phyloP scores from a whole-genome alignment of 2,329 filamentous ascomycete genomes.

The Colletotrichum abscissum region DNA sequence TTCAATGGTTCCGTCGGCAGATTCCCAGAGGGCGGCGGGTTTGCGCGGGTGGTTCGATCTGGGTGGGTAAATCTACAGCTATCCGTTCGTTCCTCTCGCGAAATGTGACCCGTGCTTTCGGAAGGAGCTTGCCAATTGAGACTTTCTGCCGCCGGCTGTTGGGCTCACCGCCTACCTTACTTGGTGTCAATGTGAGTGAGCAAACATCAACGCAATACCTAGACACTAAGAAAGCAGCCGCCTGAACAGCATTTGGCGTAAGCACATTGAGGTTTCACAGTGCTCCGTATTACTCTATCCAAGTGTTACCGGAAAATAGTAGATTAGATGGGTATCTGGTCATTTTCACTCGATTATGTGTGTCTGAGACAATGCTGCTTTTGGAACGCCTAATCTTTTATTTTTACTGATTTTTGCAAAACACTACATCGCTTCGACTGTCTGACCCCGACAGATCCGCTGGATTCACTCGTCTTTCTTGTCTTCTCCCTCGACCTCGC shows the following conservation, averaged over 20 bases:
- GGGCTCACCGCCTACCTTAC: conserved; percentile 18
- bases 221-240: neutral
- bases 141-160: conserved; percentile 21
- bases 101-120: conserved; percentile 21
- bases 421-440: conserved; percentile 9
- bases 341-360: too few species aligned
- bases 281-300: neutral
- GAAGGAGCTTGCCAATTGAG: conserved; percentile 33
- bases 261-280: neutral
- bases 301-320: too few species aligned
- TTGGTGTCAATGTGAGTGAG: neutral
- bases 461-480: conserved; percentile 33
- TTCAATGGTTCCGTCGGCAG: neutral
- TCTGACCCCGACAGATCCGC: neutral
- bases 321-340: too few species aligned
- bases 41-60: conserved; percentile 30
- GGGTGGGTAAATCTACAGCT: conserved; percentile 23
- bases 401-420: conserved; percentile 8
- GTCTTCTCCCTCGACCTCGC: conserved; percentile 27
- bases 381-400: conserved; percentile 2
- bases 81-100: neutral
- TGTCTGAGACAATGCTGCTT: neutral
- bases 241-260: neutral
- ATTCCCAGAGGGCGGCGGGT: neutral
- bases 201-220: neutral